Percentiles rank a stretch among this genome's conserved stretches.
phyloP scores from a whole-genome alignment of 805 yeast species.

The Kuraishia capsulata region DNA sequence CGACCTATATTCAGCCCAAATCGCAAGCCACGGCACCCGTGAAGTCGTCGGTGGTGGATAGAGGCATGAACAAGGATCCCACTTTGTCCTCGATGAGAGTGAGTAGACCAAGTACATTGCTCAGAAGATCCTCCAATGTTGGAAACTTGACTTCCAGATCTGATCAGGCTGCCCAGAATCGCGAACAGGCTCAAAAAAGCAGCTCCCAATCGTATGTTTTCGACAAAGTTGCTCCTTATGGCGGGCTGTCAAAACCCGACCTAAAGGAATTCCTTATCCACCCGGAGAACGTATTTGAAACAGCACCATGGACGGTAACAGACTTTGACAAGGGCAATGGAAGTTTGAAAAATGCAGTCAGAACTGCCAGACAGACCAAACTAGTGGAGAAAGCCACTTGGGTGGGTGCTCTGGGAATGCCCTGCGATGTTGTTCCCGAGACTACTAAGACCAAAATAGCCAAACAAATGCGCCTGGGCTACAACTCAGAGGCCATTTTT shows the following conservation, averaged over 20 bases:
- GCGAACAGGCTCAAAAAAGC: neutral
- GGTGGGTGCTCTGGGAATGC: constrained; percentile 92
- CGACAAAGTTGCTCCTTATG: constrained; percentile 48
- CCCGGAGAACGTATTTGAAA: constrained; percentile 37
- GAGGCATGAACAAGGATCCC: neutral
- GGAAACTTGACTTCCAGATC: neutral
- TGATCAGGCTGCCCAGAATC: neutral
- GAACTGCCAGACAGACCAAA: constrained; percentile 39
- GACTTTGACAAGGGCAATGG: constrained; percentile 76
- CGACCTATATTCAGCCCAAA: constrained; percentile 1
- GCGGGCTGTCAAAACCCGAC: constrained; percentile 65
- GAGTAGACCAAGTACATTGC: neutral
- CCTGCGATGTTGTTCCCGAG: constrained; percentile 71
- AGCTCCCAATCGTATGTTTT: constrained; percentile 1
- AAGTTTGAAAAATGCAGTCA: constrained; percentile 78
- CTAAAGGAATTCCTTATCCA: constrained; percentile 34
- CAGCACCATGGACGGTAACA: constrained; percentile 68
- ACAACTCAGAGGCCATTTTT: constrained; percentile 55
- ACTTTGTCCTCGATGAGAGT: neutral
- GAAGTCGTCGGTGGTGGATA: neutral
- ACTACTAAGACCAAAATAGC: constrained; percentile 46
- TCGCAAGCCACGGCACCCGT: constrained; percentile 3
- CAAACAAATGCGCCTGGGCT: constrained; percentile 33
- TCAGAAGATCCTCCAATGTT: neutral
- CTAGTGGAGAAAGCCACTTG: constrained; percentile 40